These are phyloP conservation scores for Sphenostylis stenocarpa DNA, from an alignment of 306 rosid species.

Conservation along the genomic window DNA sequence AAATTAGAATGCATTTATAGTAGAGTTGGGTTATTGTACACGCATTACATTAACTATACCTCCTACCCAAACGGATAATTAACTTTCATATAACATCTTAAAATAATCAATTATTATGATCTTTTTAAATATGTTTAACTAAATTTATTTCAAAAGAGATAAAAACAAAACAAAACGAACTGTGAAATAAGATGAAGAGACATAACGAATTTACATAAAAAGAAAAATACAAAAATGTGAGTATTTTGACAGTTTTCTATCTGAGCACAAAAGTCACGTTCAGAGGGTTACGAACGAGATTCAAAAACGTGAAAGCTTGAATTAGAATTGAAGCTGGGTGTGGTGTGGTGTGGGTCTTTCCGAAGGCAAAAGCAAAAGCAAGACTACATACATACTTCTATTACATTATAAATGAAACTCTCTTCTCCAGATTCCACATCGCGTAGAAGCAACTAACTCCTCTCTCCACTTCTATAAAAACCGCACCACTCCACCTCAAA, in stretches of 20 bases:
- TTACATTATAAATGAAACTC: neutral
- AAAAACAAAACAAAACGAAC: too few species aligned
- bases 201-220: too few species aligned
- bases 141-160: too few species aligned
- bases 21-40: neutral
- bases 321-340: slow-evolving; percentile 36
- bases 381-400: neutral
- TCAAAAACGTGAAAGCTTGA: neutral
- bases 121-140: too few species aligned
- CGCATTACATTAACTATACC: neutral
- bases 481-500: neutral
- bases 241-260: too few species aligned
- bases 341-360: neutral
- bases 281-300: neutral
- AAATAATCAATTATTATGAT: too few species aligned
- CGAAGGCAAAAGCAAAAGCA: slow-evolving; percentile 25
- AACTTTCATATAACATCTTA: too few species aligned
- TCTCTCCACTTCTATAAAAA: slow-evolving; percentile 16
- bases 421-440: slow-evolving; percentile 12
- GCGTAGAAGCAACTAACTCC: slow-evolving; percentile 43
- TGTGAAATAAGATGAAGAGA: too few species aligned
- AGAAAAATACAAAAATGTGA: too few species aligned
- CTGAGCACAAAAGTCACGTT: too few species aligned
- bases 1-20: neutral
- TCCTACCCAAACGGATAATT: neutral